These are phyloP conservation scores for Ceriops decandra DNA, from an alignment of 345 rosid genomes.

Conservation along the genomic window DNA sequence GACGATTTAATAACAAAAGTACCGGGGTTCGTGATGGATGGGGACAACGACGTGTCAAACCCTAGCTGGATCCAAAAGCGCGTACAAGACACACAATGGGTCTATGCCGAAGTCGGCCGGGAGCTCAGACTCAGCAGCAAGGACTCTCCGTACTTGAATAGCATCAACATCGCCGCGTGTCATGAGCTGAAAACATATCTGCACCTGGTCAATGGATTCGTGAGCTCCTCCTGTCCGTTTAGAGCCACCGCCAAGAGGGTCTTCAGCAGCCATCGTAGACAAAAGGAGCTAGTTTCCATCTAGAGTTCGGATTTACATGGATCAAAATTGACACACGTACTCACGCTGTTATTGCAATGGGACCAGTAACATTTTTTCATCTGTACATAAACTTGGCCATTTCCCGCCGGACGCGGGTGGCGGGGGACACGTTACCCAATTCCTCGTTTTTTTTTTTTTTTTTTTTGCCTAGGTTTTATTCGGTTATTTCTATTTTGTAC, in stretches of 20 bases:
- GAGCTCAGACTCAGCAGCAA: slow-evolving; percentile 29
- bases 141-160: slow-evolving; percentile 21
- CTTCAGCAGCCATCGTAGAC: not conserved
- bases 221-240: slow-evolving; percentile 48
- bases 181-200: slow-evolving; percentile 30
- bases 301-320: not conserved
- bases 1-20: slow-evolving; percentile 32
- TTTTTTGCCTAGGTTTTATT: too few relatives aligned
- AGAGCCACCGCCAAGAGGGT: slow-evolving; percentile 32
- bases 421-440: too few relatives aligned
- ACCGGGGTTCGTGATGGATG: slow-evolving; percentile 23
- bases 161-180: slow-evolving; percentile 17
- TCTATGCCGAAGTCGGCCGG: slow-evolving; percentile 19
- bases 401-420: too few relatives aligned
- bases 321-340: too few relatives aligned
- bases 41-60: not conserved
- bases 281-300: too few relatives aligned
- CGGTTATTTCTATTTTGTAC: too few relatives aligned
- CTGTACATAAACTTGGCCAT: too few relatives aligned
- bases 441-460: too few relatives aligned
- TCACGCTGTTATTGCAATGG: too few relatives aligned
- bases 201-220: slow-evolving; percentile 42
- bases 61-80: slow-evolving; percentile 24
- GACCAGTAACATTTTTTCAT: too few relatives aligned
- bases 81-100: slow-evolving; percentile 26